These are phyloP conservation scores for Leccinum arenicola DNA, from an alignment of 768 basidiomycete genomes.

Conservation along the genomic window DNA sequence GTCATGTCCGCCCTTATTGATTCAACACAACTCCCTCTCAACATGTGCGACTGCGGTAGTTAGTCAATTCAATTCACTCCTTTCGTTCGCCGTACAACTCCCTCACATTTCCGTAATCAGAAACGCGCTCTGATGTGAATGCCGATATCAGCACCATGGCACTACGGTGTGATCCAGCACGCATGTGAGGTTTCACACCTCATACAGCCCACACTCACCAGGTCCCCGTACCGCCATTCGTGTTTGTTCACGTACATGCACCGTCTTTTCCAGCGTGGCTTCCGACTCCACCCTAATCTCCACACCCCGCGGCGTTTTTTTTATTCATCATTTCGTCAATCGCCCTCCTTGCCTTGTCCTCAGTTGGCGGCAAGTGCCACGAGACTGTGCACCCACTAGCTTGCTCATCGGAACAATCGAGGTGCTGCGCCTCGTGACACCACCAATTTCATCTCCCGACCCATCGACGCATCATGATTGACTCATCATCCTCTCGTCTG, in stretches of 20 bases:
- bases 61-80: constrained; percentile 17
- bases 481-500: constrained; percentile 11
- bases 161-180: constrained; percentile 27
- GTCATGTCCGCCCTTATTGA: constrained; percentile 25
- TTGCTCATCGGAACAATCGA: constrained; percentile 9
- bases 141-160: constrained; percentile 28
- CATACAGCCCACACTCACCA: constrained; percentile 28
- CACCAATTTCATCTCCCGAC: constrained; percentile 20
- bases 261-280: constrained; percentile 30
- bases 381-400: constrained; percentile 3
- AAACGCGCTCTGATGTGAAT: constrained; percentile 34
- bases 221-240: constrained; percentile 34
- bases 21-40: constrained; percentile 3
- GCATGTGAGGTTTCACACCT: constrained; percentile 35
- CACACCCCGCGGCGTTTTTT: constrained; percentile 32
- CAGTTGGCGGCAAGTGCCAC: constrained; percentile 17
- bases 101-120: constrained; percentile 32
- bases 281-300: constrained; percentile 32
- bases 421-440: constrained; percentile 26
- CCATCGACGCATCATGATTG: constrained; percentile 21
- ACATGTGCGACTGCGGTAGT: constrained; percentile 19
- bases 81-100: constrained; percentile 27
- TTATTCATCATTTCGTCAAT: constrained; percentile 14
- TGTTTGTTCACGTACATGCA: constrained; percentile 36
- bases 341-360: constrained; percentile 11